Percentiles rank a stretch among this genome's conserved stretches.
Conservation (phyloP, 2,329 filamentous ascomycete species). For the Trichoderma harzianum region DNA sequence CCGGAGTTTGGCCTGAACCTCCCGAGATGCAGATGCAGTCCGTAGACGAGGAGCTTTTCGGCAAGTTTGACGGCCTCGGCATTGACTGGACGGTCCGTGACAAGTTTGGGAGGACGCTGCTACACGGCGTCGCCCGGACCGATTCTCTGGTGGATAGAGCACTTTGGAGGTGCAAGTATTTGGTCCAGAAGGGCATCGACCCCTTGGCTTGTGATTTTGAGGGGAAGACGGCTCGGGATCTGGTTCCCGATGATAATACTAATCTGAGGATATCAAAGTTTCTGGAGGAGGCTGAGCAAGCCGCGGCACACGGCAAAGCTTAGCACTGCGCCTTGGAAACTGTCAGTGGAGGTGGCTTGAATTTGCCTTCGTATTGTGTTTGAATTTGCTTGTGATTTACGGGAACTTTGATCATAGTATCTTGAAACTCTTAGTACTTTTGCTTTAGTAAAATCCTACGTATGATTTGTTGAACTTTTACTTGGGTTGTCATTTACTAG, state of each 20-base stretch:
- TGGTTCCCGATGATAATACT: background rate
- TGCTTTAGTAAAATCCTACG: background rate
- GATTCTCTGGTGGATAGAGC: background rate
- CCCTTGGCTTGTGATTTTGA: background rate
- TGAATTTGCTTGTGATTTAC: background rate
- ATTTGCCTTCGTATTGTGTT: background rate
- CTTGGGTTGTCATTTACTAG: background rate
- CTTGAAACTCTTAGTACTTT: background rate
- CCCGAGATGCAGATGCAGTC: background rate
- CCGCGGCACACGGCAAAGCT: background rate
- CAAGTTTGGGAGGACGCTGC: background rate
- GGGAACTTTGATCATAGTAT: background rate
- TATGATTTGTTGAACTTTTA: background rate
- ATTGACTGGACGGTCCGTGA: background rate
- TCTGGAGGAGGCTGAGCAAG: background rate
- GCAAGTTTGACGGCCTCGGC: background rate
- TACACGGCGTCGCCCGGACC: background rate
- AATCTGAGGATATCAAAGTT: background rate
- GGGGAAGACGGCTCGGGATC: conserved; percentile 2
- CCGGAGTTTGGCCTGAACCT: fast-evolving
- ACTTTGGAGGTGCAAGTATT: background rate
- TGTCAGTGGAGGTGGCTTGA: background rate
- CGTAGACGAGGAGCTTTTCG: background rate
- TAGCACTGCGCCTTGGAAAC: background rate
- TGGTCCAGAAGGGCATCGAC: background rate